These are phyloP conservation scores for Furcasterigmium furcatum DNA, from an alignment of 2,329 filamentous ascomycete genomes.

Conservation along the genomic window DNA sequence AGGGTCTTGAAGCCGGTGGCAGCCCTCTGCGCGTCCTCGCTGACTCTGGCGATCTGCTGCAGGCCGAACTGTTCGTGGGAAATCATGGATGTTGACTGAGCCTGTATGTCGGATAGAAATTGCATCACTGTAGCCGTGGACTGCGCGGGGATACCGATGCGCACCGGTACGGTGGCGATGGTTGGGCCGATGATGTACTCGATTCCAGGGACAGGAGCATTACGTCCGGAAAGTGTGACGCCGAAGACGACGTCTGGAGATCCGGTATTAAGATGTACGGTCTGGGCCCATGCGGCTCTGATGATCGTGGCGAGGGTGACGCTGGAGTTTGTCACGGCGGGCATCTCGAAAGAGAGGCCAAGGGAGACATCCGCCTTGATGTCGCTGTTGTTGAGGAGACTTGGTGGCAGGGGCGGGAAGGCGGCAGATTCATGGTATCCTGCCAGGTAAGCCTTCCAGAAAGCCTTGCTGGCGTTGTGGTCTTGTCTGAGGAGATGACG, in stretches of 20 bases:
- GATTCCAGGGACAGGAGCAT: slow-evolving; percentile 19
- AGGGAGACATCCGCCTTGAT: not conserved
- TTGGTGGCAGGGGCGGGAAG: not conserved
- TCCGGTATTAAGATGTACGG: slow-evolving; percentile 30
- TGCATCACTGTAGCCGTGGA: not conserved
- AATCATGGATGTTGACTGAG: slow-evolving; percentile 14
- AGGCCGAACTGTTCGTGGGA: slow-evolving; percentile 18
- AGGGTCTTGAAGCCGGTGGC: slow-evolving; percentile 21
- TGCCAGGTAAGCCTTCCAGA: not conserved
- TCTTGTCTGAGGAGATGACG: not conserved
- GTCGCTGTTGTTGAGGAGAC: not conserved
- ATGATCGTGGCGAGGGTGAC: slow-evolving; percentile 15
- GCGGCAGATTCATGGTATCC: not conserved
- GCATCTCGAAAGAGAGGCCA: not conserved
- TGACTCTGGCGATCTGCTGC: slow-evolving; percentile 10
- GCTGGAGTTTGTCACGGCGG: not conserved
- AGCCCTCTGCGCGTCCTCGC: slow-evolving; percentile 7
- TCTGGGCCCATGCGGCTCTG: slow-evolving; percentile 23
- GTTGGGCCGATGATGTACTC: slow-evolving; percentile 22
- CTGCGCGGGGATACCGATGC: slow-evolving; percentile 10
- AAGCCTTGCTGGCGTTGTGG: not conserved
- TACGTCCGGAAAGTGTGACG: slow-evolving; percentile 21
- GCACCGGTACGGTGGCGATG: slow-evolving; percentile 24
- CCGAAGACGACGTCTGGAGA: slow-evolving; percentile 21
- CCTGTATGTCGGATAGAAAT: slow-evolving; percentile 11